Base-by-base conservation (phyloP, 2,329 filamentous ascomycete genomes). In the Paracorniculantispora psalliotae region DNA sequence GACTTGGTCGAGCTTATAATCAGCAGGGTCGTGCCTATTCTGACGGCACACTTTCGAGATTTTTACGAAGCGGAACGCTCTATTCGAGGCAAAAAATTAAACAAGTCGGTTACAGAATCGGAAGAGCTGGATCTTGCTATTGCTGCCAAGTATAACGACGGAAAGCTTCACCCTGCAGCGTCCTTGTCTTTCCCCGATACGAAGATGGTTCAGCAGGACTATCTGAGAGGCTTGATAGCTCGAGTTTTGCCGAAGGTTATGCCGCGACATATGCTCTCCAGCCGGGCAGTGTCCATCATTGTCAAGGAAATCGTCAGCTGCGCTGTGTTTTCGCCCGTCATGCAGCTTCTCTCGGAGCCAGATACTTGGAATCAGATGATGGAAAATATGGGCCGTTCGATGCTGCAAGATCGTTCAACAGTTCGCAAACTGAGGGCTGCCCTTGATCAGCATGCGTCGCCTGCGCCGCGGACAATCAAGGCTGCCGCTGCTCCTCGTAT, bases 311-410 rank as follows among this genome's bases (percentile, higher is more conserved):
- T 99, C 61, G 85, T 97, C n/a, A 82, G 91, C 23, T 97, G 94
- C 72, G 91, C 91, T n/a, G 87, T 99, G 41, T 77, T 99, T 39
- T 87, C 86, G 44, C 94, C 94, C 0, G 77, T 96, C 23, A 81
- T 97, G 69, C 86, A 88, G 66, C 78, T 92, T 62, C 77, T 99
- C 19, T 85, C 90, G 5, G 93, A 99, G 66, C 92, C 96, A 1
- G 96, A 99, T 75, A 96, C 89, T 9, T 99, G 93, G 93, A 97
- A 99, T 68, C 92, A 97, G 72, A 74, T 96, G 61, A 91, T 97
- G 81, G 93, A 97, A 73, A 92, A 88, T 59, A 91, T 88, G 73
- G 89, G 92, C 19, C 87, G 90, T 52, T 88, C 89, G 26, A 88
- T 96, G 77, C 80, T 99, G 44, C 94, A 97, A 72, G 96, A 99